phyloP scores from a whole-genome alignment of 2,329 filamentous ascomycete genomes.

The Plectosphaerella plurivora region DNA sequence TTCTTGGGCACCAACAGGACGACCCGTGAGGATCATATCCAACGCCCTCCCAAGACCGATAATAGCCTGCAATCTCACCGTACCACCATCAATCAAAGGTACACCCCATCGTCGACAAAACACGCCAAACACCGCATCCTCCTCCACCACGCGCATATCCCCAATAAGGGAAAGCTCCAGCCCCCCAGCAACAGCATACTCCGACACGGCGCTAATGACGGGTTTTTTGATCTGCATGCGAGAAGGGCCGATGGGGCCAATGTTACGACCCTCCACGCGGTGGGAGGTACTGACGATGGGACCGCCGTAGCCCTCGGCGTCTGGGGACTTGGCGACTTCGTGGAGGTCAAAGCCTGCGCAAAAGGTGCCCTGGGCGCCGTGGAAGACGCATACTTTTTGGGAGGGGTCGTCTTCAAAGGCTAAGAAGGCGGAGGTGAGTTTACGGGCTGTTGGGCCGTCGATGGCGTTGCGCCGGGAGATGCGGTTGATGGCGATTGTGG shows the following conservation, averaged over 20 bases:
- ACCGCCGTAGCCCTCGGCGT: background rate
- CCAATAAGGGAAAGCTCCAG: conserved; percentile 45
- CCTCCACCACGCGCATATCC: conserved; percentile 49
- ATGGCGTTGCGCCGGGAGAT: conserved; percentile 46
- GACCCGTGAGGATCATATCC: conserved; percentile 53
- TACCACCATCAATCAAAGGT: conserved; percentile 35
- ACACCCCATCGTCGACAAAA: conserved; percentile 44
- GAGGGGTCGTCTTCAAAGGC: conserved; percentile 42
- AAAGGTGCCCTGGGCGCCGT: conserved; percentile 41
- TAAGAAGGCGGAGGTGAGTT: conserved; percentile 42
- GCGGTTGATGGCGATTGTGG: conserved; percentile 52
- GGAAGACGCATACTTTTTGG: conserved; percentile 49
- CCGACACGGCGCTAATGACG: conserved; percentile 44
- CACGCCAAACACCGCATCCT: conserved; percentile 49
- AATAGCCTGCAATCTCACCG: conserved; percentile 44
- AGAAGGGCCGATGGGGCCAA: conserved; percentile 48
- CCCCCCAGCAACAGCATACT: conserved; percentile 49
- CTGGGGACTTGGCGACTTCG: conserved; percentile 25
- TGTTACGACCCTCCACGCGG: conserved; percentile 14
- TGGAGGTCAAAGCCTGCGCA: conserved; percentile 51
- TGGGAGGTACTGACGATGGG: conserved; percentile 7
- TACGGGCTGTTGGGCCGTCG: conserved; percentile 39
- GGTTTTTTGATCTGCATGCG: conserved; percentile 45
- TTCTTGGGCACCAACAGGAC: conserved; percentile 41
- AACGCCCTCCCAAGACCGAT: conserved; percentile 48